Base-by-base conservation (phyloP, 225 moss, liverwort and hornwort species). In the Physcomitrellopsis africana region DNA sequence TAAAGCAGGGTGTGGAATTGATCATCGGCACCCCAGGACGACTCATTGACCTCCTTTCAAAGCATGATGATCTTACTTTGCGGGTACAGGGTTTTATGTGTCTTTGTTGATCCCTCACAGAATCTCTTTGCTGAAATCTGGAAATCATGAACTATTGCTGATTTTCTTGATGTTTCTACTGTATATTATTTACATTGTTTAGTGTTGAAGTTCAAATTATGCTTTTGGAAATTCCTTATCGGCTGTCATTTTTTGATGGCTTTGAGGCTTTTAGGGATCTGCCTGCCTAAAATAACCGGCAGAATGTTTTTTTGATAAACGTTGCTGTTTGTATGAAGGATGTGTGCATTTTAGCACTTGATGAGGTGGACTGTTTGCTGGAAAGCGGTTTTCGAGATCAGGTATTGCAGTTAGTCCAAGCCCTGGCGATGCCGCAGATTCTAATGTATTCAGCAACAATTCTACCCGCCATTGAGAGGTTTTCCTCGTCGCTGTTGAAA, bases 341-440 rank as follows among this genome's bases (percentile, higher is more conserved):
- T 77, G 90, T 97, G 63, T 87, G 90, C 75, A 87, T 93, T 32
- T 72, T 97, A 53, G 94, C 89, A 23, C 81, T 97, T 47, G 97
- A 97, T 76, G 97, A 97, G 81, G 93, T 97, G 72, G 97, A 97
- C 72, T 87, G 89, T 73, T 90, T 97, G 91, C 89, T 97, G 67
- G 97, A 93, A 73, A 86, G 85, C 37, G 91, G 94, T 51, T 97
- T 97, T 72, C 86, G 90, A 19, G 93, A 93, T 70, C 91, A 94
- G 78, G 97, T 97, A 27, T 46, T 89, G 79, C 92, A 94, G 72
- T 72, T 97, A 69, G 79, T 87, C 61, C 91, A 89, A 51, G 96
- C 96, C 8, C 81, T 97, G 42, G 81, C 94, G 9, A 83, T 63
- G 43, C 97, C 96, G 48, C 94, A 94, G 77, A 81, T 93, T 47